Evolutionary conservation across 164 flowering plant genomes (phyloP), one percentile per base, ranked within the genome.

Genomic region (Stephania cephalantha): DNA sequence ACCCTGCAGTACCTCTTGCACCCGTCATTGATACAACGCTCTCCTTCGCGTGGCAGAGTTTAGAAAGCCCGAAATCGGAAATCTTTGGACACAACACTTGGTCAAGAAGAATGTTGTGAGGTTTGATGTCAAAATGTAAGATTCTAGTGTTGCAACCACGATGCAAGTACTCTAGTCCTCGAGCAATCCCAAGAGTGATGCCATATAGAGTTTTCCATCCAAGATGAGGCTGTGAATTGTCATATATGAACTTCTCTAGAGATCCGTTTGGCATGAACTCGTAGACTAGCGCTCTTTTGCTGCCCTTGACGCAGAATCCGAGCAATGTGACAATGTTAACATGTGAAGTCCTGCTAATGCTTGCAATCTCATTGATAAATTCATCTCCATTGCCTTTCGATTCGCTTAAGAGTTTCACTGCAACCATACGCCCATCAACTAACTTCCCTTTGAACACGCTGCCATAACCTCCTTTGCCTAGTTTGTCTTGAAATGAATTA

Each of bases 401-500:
- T 55, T 76, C 74, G 1, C 44, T 75, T 71, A 87, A 70, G 4
- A 83, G 64, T 73, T 87, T 87, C 42, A 85, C 82, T 6, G 88
- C 85, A 0, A 87, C 85, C 1, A 55, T 72, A 22, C 69, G 72
- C 13, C 73, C 85, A 71, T 78, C 75, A 3, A 6, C 31, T 61
- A 84, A 74, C 71, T 80, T 77, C 42, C 89, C 89, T 78, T 82
- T 83, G 76, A 68, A 87, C 0, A 87, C 89, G 8, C 71, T 15
- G 1, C 86, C 89, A 80, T 72, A 87, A n/a, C 85, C 88, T 63
- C 88, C 89, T 80, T 82, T 71, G 11, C 88, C 85, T 53, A 85
- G 18, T 75, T 84, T 80, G 7, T 80, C 71, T 29, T 75, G 71
- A 69, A 85, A 84, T 44, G 78, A 77, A 9, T 73, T 76, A 17